These are phyloP conservation scores for Trypanosomatidae sp. DNA, from an alignment of 208 protist genomes.

Conservation along the genomic window DNA sequence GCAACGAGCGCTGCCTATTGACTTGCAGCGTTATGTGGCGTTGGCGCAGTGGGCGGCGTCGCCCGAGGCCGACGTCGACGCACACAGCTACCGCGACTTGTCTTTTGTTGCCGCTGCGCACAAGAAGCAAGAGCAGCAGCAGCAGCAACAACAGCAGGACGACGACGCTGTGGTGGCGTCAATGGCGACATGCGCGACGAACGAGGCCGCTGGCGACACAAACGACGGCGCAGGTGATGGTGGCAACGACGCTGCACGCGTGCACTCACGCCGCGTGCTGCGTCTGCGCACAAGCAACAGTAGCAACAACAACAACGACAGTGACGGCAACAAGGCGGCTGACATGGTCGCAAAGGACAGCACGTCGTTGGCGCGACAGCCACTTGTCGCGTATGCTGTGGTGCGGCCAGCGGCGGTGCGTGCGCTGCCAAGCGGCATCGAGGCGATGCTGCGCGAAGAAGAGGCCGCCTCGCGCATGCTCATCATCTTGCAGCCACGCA, in stretches of 20 bases:
- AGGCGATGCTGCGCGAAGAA: conserved; percentile 53
- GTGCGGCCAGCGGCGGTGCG: conserved; percentile 4
- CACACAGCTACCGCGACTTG: neutral
- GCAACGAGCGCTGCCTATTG: conserved; percentile 31
- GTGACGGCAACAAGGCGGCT: no score
- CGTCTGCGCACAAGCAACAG: no score
- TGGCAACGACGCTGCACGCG: no score
- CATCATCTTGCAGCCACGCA: conserved; percentile 71
- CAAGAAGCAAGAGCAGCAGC: conserved; percentile 5
- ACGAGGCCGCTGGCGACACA: no score
- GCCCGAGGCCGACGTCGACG: neutral
- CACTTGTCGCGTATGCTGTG: neutral
- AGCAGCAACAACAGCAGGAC: neutral
- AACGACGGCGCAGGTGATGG: no score
- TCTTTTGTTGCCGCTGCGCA: neutral
- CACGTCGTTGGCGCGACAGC: no score
- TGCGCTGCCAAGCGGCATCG: conserved; percentile 33
- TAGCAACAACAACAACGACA: no score
- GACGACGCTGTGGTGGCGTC: no score
- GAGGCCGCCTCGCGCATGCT: conserved; percentile 40
- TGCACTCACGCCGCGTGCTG: no score
- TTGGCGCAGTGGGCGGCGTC: conserved; percentile 18
- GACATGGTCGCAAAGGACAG: no score
- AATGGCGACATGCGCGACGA: no score
- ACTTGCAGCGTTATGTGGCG: conserved; percentile 23